A percentile compares a stretch with the other conserved stretches of the same genome.
These are phyloP conservation scores for Candida albicans DNA, from an alignment of 1,139 yeast species.

Conservation along the genomic window DNA sequence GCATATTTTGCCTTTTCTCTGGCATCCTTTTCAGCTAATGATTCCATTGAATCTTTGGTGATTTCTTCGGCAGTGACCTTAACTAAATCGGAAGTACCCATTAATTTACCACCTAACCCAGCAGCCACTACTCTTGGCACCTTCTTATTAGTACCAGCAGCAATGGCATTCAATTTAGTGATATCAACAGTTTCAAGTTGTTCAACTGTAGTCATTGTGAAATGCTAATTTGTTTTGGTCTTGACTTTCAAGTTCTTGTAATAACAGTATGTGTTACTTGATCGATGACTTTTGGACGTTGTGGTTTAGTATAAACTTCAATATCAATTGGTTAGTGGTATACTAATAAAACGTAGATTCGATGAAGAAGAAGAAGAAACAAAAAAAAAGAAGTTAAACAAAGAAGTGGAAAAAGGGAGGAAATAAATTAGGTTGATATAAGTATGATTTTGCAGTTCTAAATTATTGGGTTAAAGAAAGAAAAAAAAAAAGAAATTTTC, in stretches of 20 bases:
- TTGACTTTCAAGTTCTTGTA: background rate
- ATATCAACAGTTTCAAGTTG: slow-evolving; percentile 60
- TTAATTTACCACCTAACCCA: slow-evolving; percentile 72
- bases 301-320: too few relatives aligned
- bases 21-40: slow-evolving; percentile 55
- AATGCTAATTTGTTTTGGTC: background rate
- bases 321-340: too few relatives aligned
- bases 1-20: slow-evolving; percentile 49
- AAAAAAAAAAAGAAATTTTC: too few relatives aligned
- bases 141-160: slow-evolving; percentile 80
- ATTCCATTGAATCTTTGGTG: slow-evolving; percentile 52
- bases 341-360: too few relatives aligned
- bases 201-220: slow-evolving; percentile 8
- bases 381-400: too few relatives aligned
- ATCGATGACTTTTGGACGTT: too few relatives aligned
- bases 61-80: slow-evolving; percentile 64
- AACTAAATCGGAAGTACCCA: slow-evolving; percentile 78
- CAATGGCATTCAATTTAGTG: slow-evolving; percentile 78
- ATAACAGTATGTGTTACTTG: too few relatives aligned
- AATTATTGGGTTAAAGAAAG: too few relatives aligned
- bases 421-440: too few relatives aligned
- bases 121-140: slow-evolving; percentile 72
- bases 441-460: too few relatives aligned
- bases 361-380: too few relatives aligned
- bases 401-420: too few relatives aligned